A percentile compares a stretch with the other conserved stretches of the same genome.
These are phyloP conservation scores for Tylopilus orsonianus DNA, from an alignment of 1,284 basidiomycete species.

Conservation along the genomic window DNA sequence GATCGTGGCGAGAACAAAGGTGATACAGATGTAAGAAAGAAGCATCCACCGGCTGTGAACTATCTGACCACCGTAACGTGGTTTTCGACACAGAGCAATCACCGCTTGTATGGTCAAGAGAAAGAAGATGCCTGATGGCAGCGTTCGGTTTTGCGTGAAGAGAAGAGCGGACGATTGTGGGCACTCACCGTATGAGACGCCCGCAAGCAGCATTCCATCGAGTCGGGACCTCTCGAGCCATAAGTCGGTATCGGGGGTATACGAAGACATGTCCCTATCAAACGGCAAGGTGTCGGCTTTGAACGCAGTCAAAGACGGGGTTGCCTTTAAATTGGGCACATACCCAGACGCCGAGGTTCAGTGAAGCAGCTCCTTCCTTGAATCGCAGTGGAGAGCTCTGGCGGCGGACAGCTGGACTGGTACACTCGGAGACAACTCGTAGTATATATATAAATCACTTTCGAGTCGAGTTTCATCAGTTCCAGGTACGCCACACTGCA, in stretches of 20 bases:
- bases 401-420: background rate
- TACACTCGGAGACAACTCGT: background rate
- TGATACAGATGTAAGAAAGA: conserved; percentile 24
- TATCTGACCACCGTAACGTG: background rate
- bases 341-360: background rate
- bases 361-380: background rate
- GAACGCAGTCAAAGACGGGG: background rate
- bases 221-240: conserved; percentile 30
- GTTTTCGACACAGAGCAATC: conserved; percentile 6
- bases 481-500: background rate
- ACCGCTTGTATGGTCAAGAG: conserved; percentile 24
- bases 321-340: background rate
- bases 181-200: conserved; percentile 22
- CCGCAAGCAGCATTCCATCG: conserved; percentile 21
- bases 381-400: background rate
- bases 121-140: conserved; percentile 19
- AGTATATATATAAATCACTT: background rate
- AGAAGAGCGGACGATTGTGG: background rate
- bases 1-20: conserved; percentile 33
- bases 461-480: background rate
- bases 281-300: background rate
- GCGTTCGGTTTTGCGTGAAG: background rate
- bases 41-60: conserved; percentile 6
- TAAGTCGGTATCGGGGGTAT: conserved; percentile 21
- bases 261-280: conserved; percentile 20